phyloP scores from a whole-genome alignment of 805 yeast species.

The Wickerhamiella siamensis region DNA sequence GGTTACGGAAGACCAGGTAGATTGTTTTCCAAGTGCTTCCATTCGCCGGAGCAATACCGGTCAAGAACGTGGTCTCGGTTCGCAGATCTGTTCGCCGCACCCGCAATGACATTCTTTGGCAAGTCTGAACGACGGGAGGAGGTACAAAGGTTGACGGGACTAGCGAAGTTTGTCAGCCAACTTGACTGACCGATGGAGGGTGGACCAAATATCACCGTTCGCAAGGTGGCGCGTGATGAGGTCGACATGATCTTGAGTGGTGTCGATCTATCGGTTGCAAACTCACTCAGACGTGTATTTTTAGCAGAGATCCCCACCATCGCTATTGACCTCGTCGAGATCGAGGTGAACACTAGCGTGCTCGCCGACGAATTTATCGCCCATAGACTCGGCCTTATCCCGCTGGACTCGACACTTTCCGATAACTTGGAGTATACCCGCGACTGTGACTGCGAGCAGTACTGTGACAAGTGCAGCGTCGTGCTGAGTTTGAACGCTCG shows the following conservation, averaged over 20 bases:
- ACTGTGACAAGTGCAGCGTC: conserved; percentile 91
- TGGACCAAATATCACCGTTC: conserved; percentile 68
- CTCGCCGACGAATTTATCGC: conserved; percentile 93
- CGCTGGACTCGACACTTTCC: conserved; percentile 70
- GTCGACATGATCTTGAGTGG: conserved; percentile 82
- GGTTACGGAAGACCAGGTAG: conserved; percentile 22
- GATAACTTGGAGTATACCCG: conserved; percentile 76
- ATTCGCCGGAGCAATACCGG: conserved; percentile 22
- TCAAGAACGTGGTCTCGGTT: conserved; percentile 21
- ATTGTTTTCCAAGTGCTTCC: conserved; percentile 18
- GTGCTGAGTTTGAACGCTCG: conserved; percentile 73
- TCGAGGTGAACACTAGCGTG: conserved; percentile 83
- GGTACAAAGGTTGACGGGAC: too few species aligned
- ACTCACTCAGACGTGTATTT: conserved; percentile 82
- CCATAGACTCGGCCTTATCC: conserved; percentile 86
- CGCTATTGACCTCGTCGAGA: conserved; percentile 94
- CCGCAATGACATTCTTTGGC: not conserved
- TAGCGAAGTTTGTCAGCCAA: not conserved
- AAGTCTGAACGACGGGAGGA: too few species aligned
- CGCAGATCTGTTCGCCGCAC: conserved; percentile 18
- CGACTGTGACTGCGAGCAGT: conserved; percentile 96
- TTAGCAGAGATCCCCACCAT: conserved; percentile 93
- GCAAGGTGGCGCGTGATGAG: conserved; percentile 70
- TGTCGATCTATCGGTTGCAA: conserved; percentile 81
- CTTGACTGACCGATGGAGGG: conserved; percentile 5